Base-by-base conservation (phyloP, 805 yeast species). In the Groenewaldozyma salmanticensis region DNA sequence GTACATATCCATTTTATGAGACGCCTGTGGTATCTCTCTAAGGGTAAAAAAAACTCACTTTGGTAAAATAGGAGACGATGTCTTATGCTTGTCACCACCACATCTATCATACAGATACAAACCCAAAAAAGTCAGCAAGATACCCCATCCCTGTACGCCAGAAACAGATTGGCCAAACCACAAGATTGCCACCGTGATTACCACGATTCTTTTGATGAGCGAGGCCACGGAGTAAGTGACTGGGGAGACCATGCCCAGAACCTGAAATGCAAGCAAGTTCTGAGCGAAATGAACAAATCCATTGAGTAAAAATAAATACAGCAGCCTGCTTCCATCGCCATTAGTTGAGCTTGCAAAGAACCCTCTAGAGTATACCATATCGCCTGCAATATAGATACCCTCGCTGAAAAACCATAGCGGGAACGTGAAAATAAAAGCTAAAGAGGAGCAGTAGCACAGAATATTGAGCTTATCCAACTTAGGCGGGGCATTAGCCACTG, bases 161-260 rank as follows among this genome's bases (percentile, higher is more conserved):
- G 60, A 48, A 16, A 67, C 65, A 21, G 43, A 49, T 50, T 68
- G 71, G 20, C 79, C 79, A 29, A 69, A 71, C 67, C 71, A 73
- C 32, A 81, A 44, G 65, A 88, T 82, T 52, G 95, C 83, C 1
- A 80, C 79, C 1, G 81, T 71, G 33, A 87, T 86, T 22, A 87
- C 75, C 1, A 84, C 81, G n/a, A 87, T 81, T 53, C 95, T 75
- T 62, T 87, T 87, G 75, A 87, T 73, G 74, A 87, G 72, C 33
- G 84, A 77, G 2, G 95, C 95, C 43, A 87, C 79, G 1, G 94
- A 81, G 61, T 85, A 87, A 2, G 92, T 75, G 9, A 87, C 78
- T 0, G 96, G 84, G 2, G 94, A 82, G 4, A 87, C 71, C 55
- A 79, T 73, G 17, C 94, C 92, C 35, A 87, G 62, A 24, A 87